Evolutionary conservation across 2,329 filamentous ascomycete genomes (phyloP), one percentile per base, ranked within the genome.

Genomic region (Bretziella fagacearum): DNA sequence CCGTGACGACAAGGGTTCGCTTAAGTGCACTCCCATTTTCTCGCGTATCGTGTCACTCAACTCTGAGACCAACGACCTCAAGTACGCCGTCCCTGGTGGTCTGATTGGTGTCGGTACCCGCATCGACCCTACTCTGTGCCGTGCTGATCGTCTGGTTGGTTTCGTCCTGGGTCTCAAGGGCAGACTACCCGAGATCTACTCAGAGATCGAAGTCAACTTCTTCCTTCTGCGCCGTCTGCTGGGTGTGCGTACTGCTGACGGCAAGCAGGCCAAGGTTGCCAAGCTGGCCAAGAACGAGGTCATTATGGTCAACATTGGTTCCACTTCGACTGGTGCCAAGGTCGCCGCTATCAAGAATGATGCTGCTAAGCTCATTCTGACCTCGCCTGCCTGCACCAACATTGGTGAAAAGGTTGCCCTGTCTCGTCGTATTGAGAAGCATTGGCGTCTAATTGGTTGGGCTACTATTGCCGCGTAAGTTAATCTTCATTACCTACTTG

Each of bases 241-340:
- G 49, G 91, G 91, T 77, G 91, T 98, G 58, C 87, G 93, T 69
- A 94, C 91, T 40, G 86, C 89, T 53, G 91, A 98, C 56, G 91
- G 91, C 62, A 98, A 98, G 73, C 91, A 96, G 68, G 89, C 89
- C 60, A 98, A 98, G 80, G 91, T 98, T 55, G 86, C 87, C 57
- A 98, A 98, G 71, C 73, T 98, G 54, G 73, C 86, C 49, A 98
- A 96, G 79, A 95, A 94, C 67, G 91, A 98, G 65, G 86, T 96
- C 59, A 81, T 98, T 65, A 96, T 98, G 91, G 91, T 98, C 55
- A 98, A 98, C 72, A 98, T 98, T 61, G 91, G 91, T 52, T 94
- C 85, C 30, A 96, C 89, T 7, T 93, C 91, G 40, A 95, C 89
- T 11, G 91, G 91, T 65, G 91, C 91, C 55, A 98, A 96, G 77